Percentiles rank a stretch among this genome's conserved stretches.
phyloP scores from a whole-genome alignment of 345 rosid genomes.

The Kandelia obovata region DNA sequence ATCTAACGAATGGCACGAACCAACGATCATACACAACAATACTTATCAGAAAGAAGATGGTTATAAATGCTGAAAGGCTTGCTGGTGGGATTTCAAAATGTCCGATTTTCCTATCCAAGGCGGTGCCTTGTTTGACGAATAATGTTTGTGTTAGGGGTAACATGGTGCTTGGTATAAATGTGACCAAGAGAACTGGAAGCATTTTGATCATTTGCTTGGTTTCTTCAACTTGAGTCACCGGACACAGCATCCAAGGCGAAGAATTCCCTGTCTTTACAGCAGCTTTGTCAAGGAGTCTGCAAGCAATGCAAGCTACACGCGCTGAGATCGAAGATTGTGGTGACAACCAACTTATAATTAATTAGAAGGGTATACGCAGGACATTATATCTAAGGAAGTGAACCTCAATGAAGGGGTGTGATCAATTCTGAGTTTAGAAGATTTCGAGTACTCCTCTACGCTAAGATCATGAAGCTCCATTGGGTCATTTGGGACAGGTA shows the following conservation, averaged over 20 bases:
- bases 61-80: slow-evolving; percentile 56
- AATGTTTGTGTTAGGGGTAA: slow-evolving; percentile 50
- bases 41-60: slow-evolving; percentile 60
- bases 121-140: slow-evolving; percentile 69
- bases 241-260: slow-evolving; percentile 50
- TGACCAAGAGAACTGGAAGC: slow-evolving; percentile 40
- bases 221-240: slow-evolving; percentile 65
- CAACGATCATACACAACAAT: slow-evolving; percentile 50
- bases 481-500: slow-evolving; percentile 36
- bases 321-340: background rate
- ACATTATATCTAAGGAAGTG: background rate
- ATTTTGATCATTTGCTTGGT: slow-evolving; percentile 66
- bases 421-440: slow-evolving; percentile 35
- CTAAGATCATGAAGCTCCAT: slow-evolving; percentile 47
- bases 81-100: slow-evolving; percentile 74
- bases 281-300: slow-evolving; percentile 63
- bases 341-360: too few species aligned
- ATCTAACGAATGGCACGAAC: slow-evolving; percentile 40
- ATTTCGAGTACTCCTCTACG: slow-evolving; percentile 30
- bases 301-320: background rate
- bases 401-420: slow-evolving; percentile 49
- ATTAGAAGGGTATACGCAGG: background rate
- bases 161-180: slow-evolving; percentile 56
- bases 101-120: slow-evolving; percentile 48
- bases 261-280: slow-evolving; percentile 36